phyloP scores from a whole-genome alignment of 805 yeast genomes.

The Saturnispora gosingensis region DNA sequence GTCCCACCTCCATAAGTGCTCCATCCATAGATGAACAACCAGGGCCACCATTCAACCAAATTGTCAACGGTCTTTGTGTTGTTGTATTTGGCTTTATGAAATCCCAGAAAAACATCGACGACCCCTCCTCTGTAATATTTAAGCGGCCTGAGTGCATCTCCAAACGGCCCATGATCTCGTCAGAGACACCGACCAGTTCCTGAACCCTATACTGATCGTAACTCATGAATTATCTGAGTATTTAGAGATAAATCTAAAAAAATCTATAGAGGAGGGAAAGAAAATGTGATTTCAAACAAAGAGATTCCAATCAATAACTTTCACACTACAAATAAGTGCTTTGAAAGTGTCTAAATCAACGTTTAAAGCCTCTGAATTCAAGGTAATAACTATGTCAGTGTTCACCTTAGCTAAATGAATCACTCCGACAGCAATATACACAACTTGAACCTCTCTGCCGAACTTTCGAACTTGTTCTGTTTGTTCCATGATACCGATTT shows the following conservation, averaged over 20 bases:
- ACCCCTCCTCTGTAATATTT: conserved; percentile 5
- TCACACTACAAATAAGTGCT: not conserved
- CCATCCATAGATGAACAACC: conserved; percentile 99
- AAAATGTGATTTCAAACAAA: not conserved
- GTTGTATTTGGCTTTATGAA: conserved; percentile 29
- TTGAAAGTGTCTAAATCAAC: not conserved
- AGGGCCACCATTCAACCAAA: conserved; percentile 98
- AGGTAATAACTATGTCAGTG: conserved; percentile 1
- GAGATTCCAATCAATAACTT: conserved; percentile 5
- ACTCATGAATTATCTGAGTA: not conserved
- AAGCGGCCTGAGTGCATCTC: conserved; percentile 13
- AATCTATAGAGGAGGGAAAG: not conserved
- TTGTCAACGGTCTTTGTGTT: conserved; percentile 38
- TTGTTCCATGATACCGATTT: not conserved
- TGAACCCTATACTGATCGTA: not conserved
- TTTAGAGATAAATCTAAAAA: not conserved
- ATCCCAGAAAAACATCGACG: conserved; percentile 65
- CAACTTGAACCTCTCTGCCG: not conserved
- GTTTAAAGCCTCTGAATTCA: not conserved
- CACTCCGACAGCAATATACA: conserved; percentile 2
- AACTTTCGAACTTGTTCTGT: conserved; percentile 2
- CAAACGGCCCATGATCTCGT: not conserved
- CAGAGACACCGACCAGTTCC: not conserved
- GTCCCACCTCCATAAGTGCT: conserved; percentile 87
- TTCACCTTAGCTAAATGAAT: not conserved